Base-by-base conservation (phyloP, 345 rosid genomes). In the Streptanthus diversifolius region DNA sequence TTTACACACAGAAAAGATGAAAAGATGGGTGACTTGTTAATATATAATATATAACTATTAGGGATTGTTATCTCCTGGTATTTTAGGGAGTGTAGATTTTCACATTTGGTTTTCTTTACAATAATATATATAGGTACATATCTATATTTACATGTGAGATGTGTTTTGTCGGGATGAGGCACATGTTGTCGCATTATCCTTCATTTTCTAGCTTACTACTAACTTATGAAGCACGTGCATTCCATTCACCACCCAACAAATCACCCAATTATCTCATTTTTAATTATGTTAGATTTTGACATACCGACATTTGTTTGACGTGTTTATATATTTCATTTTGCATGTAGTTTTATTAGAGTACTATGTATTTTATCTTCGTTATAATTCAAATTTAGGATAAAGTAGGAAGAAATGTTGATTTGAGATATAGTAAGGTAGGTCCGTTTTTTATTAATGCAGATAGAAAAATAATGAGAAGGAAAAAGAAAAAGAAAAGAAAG, bases 131-230 rank as follows among this genome's bases (percentile, higher is more conserved):
- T 7, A 24, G 36, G 32, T 37, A 64, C 35, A 49, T 40, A 44
- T 52, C 41, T 53, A 44, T 18, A 57, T 27, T 12, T 47, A 39
- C 67, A 70, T 77, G 72, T 57, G 76, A 70, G 68, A 70, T 63
- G 75, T 77, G 66, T 66, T 70, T 77, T 77, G 80, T 77, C 80
- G 71, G 80, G 66, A 64, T 63, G 39, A 76, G 60, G 80, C 80
- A 63, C 80, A 77, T 77, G 80, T 77, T 70, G 64, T 47, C 71
- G 72, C 67, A 77, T 70, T 77, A 77, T 70, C 80, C 80, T 64
- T 57, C 55, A 70, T 63, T 70, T 75, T 64, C 60, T 27, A 76
- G 72, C 63, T 77, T 70, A 70, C 54, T 76, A 64, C 62, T 77
- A 77, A 70, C 80, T 70, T 70, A 37, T 47, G 35, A 70, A 70